These are phyloP conservation scores for Aphanocladium album DNA, from an alignment of 2,329 filamentous ascomycete genomes.

Conservation along the genomic window DNA sequence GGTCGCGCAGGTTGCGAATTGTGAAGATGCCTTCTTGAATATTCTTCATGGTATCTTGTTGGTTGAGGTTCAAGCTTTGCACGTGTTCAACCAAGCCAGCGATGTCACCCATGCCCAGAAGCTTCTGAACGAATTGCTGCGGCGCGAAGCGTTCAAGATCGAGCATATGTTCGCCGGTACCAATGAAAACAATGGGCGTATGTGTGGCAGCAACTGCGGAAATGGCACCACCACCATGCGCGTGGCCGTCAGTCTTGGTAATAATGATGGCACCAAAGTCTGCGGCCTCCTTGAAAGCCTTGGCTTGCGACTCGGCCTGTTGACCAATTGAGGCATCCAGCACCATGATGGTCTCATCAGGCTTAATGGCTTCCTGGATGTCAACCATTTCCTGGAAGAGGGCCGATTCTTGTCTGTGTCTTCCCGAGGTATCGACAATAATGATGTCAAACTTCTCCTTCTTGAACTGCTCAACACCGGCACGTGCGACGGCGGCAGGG, in stretches of 20 bases:
- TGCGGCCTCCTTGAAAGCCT: constrained; percentile 95
- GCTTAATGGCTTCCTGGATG: constrained; percentile 79
- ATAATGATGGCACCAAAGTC: constrained; percentile 99
- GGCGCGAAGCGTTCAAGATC: constrained; percentile 91
- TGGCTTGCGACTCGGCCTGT: constrained; percentile 86
- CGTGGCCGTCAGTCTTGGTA: constrained; percentile 96
- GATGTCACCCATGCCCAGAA: constrained; percentile 97
- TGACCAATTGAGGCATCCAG: constrained; percentile 95
- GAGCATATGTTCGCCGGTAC: constrained; percentile 94
- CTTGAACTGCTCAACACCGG: constrained; percentile 98
- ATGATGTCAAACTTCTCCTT: constrained; percentile 98
- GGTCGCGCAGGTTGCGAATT: constrained; percentile 87
- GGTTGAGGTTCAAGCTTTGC: constrained; percentile 88
- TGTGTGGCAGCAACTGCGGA: constrained; percentile 94
- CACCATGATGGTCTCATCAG: constrained; percentile 98
- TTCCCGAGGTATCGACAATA: constrained; percentile 94
- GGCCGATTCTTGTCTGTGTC: constrained; percentile 90
- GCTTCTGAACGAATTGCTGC: constrained; percentile 86
- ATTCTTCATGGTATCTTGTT: constrained; percentile 99
- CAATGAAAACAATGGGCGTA: constrained; percentile 96
- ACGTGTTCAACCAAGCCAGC: constrained; percentile 93
- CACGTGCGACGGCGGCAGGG: constrained; percentile 85
- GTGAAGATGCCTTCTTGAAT: constrained; percentile 96
- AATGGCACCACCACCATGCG: constrained; percentile 92
- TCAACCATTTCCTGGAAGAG: constrained; percentile 97